Percentiles rank a stretch among this genome's conserved stretches.
Conservation (phyloP, 2,329 filamentous ascomycete species). For the Neocucurbitaria cava region DNA sequence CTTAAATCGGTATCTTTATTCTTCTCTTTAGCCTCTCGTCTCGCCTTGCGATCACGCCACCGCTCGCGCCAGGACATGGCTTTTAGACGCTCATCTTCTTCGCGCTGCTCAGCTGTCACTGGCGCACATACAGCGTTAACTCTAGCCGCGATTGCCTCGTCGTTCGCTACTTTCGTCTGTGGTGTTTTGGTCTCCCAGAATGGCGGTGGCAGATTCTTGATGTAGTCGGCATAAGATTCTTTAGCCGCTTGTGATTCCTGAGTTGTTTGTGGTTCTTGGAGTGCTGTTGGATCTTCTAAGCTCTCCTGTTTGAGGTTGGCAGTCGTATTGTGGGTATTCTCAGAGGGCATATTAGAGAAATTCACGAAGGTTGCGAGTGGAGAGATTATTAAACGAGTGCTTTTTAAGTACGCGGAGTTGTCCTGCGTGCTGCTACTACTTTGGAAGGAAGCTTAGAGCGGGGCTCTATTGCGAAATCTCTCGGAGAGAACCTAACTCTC, state of each 20-base stretch:
- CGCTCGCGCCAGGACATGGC: constrained; percentile 22
- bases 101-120: constrained; percentile 19
- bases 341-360: constrained; percentile 13
- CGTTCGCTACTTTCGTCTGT: constrained; percentile 12
- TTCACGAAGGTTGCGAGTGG: constrained; percentile 11
- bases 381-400: constrained; percentile 17
- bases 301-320: constrained; percentile 16
- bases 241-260: constrained; percentile 16
- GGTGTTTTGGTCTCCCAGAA: constrained; percentile 22
- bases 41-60: constrained; percentile 19
- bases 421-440: constrained; percentile 8
- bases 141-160: constrained; percentile 17
- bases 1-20: constrained; percentile 18
- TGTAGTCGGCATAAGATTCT: constrained; percentile 25
- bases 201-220: constrained; percentile 23
- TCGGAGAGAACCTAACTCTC: constrained; percentile 8
- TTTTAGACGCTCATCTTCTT: constrained; percentile 22
- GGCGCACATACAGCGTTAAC: constrained; percentile 25
- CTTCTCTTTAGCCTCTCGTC: constrained; percentile 18
- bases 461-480: constrained; percentile 14
- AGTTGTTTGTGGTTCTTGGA: constrained; percentile 16
- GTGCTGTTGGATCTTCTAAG: constrained; percentile 17
- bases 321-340: constrained; percentile 18
- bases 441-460: constrained; percentile 16
- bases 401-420: constrained; percentile 13